A percentile compares a stretch with the other conserved stretches of the same genome.
phyloP scores from a whole-genome alignment of 371 early-diverging fungal species.

The Apophysomyces variabilis region DNA sequence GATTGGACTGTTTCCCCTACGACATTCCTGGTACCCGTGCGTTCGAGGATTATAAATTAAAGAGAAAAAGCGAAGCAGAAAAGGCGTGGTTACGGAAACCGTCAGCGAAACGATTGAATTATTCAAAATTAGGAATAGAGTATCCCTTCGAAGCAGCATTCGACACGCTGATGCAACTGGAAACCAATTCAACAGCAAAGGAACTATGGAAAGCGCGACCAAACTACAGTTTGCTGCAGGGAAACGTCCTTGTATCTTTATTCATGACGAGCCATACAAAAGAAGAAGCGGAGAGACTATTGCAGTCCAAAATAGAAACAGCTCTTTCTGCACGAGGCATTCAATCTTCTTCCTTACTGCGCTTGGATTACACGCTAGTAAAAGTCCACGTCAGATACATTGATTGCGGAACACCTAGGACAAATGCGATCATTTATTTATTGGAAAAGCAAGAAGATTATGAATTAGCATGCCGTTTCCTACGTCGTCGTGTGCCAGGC shows the following conservation, averaged over 20 bases:
- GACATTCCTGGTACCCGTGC: slow-evolving; percentile 64
- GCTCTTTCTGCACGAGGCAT: slow-evolving; percentile 16
- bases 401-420: slow-evolving; percentile 53
- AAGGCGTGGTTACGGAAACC: slow-evolving; percentile 63
- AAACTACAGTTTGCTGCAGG: slow-evolving; percentile 2
- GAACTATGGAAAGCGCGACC: neutral
- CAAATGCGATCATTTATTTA: slow-evolving; percentile 58
- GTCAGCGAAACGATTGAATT: slow-evolving; percentile 75
- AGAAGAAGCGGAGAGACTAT: neutral
- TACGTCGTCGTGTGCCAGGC: neutral
- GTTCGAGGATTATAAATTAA: slow-evolving; percentile 37
- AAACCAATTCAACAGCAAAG: slow-evolving; percentile 11
- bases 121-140: slow-evolving; percentile 58
- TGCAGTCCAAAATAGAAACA: neutral
- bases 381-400: slow-evolving; percentile 52
- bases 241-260: neutral
- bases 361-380: slow-evolving; percentile 40
- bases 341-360: neutral
- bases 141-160: slow-evolving; percentile 70
- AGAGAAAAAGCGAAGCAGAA: slow-evolving; percentile 35
- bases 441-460: slow-evolving; percentile 35
- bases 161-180: slow-evolving; percentile 33
- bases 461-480: slow-evolving; percentile 3
- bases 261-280: slow-evolving; percentile 19
- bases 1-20: slow-evolving; percentile 60